Evolutionary conservation across 768 basidiomycete genomes (phyloP).

Genomic region (Termitomyces heimii): DNA sequence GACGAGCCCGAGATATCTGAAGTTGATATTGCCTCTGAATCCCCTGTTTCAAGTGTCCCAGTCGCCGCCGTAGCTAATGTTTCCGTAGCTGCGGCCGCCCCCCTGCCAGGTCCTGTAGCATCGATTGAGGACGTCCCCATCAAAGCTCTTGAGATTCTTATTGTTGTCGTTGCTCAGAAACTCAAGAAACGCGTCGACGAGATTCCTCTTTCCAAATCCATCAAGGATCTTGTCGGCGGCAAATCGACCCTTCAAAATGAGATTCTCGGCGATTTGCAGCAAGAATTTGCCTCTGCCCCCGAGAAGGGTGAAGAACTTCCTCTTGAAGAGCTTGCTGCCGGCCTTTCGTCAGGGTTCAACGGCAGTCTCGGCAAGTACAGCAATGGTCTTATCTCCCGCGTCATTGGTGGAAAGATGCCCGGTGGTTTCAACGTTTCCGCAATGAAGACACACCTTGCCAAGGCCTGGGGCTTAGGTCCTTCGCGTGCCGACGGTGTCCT

Average conservation of each 20-base stretch:
- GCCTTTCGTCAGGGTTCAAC: slow-evolving; percentile 72
- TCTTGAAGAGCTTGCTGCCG: slow-evolving; percentile 90
- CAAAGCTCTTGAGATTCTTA: slow-evolving; percentile 85
- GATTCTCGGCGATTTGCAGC: slow-evolving; percentile 93
- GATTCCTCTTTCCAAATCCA: slow-evolving; percentile 85
- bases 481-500: slow-evolving; percentile 87
- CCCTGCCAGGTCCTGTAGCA: slow-evolving; percentile 58
- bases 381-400: slow-evolving; percentile 81
- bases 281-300: slow-evolving; percentile 91
- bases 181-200: slow-evolving; percentile 93
- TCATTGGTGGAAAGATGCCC: slow-evolving; percentile 96
- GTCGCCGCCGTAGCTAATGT: slow-evolving; percentile 35
- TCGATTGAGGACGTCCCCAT: slow-evolving; percentile 87
- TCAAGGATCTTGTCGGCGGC: slow-evolving; percentile 97
- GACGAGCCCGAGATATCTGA: slow-evolving; percentile 58
- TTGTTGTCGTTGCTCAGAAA: slow-evolving; percentile 92
- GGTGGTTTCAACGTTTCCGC: slow-evolving; percentile 95
- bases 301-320: slow-evolving; percentile 98
- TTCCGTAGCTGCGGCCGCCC: slow-evolving; percentile 34
- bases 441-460: slow-evolving; percentile 83
- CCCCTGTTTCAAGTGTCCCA: slow-evolving; percentile 27
- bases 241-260: slow-evolving; percentile 99
- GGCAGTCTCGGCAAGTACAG: slow-evolving; percentile 94
- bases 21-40: slow-evolving; percentile 28
- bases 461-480: slow-evolving; percentile 94